Percentiles rank a stretch among this genome's conserved stretches.
These are phyloP conservation scores for Gloeostereum incarnatum DNA, from an alignment of 768 basidiomycete genomes.

Conservation along the genomic window DNA sequence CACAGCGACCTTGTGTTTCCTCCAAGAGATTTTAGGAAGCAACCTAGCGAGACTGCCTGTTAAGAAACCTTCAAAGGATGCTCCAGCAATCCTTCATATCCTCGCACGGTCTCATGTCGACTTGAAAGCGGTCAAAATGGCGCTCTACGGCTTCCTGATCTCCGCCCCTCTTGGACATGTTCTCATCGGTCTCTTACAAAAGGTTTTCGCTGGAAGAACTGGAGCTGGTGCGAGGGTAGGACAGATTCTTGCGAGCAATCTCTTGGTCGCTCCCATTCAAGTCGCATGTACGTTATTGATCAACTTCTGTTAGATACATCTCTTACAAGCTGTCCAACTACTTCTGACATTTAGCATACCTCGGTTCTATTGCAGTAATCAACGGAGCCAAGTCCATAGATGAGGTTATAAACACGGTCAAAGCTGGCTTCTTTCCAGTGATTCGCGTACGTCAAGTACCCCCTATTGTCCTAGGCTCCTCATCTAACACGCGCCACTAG, in stretches of 20 bases:
- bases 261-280: conserved; percentile 72
- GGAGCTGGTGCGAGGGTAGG: conserved; percentile 52
- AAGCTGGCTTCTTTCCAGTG: conserved; percentile 64
- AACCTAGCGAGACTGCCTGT: conserved; percentile 56
- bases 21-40: conserved; percentile 79
- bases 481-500: conserved; percentile 34
- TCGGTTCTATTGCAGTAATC: conserved; percentile 78
- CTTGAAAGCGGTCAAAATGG: conserved; percentile 74
- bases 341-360: conserved; percentile 37
- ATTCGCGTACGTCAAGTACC: conserved; percentile 42
- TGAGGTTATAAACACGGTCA: conserved; percentile 59
- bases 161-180: conserved; percentile 76
- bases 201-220: conserved; percentile 67
- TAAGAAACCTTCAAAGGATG: conserved; percentile 38
- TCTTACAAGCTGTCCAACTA: not conserved
- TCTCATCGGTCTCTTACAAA: conserved; percentile 66
- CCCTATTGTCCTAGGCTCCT: not conserved
- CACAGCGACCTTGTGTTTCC: conserved; percentile 44
- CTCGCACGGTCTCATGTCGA: conserved; percentile 55
- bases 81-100: conserved; percentile 38
- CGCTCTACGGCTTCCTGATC: conserved; percentile 71
- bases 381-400: conserved; percentile 64
- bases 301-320: no score
- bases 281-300: conserved; percentile 54
- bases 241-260: conserved; percentile 69